These are phyloP conservation scores for Pseudonectria buxi DNA, from an alignment of 2,329 filamentous ascomycete species.

Conservation along the genomic window DNA sequence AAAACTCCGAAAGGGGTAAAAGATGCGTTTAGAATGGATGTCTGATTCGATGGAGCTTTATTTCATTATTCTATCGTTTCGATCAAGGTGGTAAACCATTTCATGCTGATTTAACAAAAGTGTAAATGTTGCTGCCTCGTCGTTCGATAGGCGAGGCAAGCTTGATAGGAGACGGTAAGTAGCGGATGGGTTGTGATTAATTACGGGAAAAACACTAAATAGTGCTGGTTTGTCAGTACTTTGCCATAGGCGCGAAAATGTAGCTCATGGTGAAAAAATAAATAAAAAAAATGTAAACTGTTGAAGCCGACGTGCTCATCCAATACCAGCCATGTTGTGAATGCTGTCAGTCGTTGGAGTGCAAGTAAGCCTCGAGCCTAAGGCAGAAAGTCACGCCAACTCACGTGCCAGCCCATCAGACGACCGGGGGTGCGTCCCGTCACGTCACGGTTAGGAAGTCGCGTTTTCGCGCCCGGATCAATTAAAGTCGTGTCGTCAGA, in stretches of 20 bases:
- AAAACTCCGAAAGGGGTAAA: slow-evolving; percentile 16
- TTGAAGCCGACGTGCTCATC: no score
- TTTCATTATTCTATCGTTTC: not conserved
- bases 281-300: no score
- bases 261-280: not conserved
- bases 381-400: slow-evolving; percentile 11
- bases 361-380: no score
- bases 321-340: no score
- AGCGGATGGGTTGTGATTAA: no score
- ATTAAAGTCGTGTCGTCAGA: slow-evolving; percentile 23
- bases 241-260: no score
- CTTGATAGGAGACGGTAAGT: not conserved
- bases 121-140: no score
- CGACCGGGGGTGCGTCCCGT: slow-evolving; percentile 20
- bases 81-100: not conserved
- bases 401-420: slow-evolving; percentile 26
- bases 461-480: slow-evolving; percentile 25
- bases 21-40: slow-evolving; percentile 25
- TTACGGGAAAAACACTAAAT: no score
- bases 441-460: slow-evolving; percentile 31
- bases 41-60: slow-evolving; percentile 14
- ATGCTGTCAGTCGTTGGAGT: no score
- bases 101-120: no score
- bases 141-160: no score
- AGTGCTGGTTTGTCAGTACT: no score